Evolutionary conservation across 2,329 filamentous ascomycete species (phyloP), one percentile per base, ranked within the genome.

Genomic region (Zymoseptoria brevis): DNA sequence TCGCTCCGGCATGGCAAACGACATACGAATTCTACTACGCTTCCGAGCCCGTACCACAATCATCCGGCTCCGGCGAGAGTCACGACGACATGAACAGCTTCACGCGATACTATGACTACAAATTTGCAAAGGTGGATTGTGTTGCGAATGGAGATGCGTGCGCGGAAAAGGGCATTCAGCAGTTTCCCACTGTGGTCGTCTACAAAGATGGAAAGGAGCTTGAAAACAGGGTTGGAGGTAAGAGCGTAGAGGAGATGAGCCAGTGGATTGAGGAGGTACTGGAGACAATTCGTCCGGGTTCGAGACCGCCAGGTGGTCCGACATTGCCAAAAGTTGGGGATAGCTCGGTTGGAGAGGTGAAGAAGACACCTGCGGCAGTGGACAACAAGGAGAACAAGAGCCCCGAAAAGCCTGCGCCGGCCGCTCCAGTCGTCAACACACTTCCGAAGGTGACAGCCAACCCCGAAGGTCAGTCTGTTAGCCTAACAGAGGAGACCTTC

Each of bases 21-120:
- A 75, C 93, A 13, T 96, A 97, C 80, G 94, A 99, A 77, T 96
- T 87, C 75, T 99, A 96, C 78, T 86, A 90, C 77, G 96, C 92
- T 45, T 94, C 90, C 45, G 87, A 90, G 68, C 87, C 88, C 16
- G 77, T 87, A 54, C 75, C 79, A 61, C 74, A 78, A 55, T 75
- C 79, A 54, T 74, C 80, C 21, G 75, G 77, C 8, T 78, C 76
- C 51, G 67, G 68, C 21, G 61, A 67, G 45, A 71, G 74, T 26
- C 76, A 72, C 67, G 78, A 74, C 66, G 82, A 77, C 63, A 72
- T 84, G 50, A 86, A 87, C 69, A 82, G 82, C 4, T 96, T 96
- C 70, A 85, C 86, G 30, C 81, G 86, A 57, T 94, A 86, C 73
- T 97, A 97, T 75, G 85, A 93, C 75, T 93, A 96, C 74, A 86